Evolutionary conservation across 2,329 filamentous ascomycete species (phyloP).

Genomic region (Aspergillus sp.): DNA sequence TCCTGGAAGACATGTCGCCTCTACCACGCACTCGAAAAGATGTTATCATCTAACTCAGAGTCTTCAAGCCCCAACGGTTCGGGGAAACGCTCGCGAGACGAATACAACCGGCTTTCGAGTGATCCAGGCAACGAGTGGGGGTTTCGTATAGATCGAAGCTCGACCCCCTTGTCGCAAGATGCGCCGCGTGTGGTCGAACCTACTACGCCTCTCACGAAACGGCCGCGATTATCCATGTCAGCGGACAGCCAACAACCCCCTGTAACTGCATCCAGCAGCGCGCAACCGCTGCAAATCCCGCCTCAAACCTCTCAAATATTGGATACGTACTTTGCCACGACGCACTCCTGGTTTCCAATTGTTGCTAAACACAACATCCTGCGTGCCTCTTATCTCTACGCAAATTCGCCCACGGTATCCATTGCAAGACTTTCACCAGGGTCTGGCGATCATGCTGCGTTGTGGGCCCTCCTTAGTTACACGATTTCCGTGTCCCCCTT

Average conservation of each 20-base stretch:
- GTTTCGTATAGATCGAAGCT: slow-evolving; percentile 36
- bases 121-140: slow-evolving; percentile 33
- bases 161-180: slow-evolving; percentile 32
- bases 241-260: slow-evolving; percentile 16
- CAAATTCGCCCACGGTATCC: slow-evolving; percentile 43
- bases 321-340: slow-evolving; percentile 62
- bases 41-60: slow-evolving; percentile 44
- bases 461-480: slow-evolving; percentile 52
- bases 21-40: slow-evolving; percentile 45
- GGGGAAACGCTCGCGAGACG: slow-evolving; percentile 42
- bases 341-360: slow-evolving; percentile 65
- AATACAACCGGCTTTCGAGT: slow-evolving; percentile 28
- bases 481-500: slow-evolving; percentile 40
- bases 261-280: slow-evolving; percentile 14
- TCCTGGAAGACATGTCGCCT: slow-evolving; percentile 50
- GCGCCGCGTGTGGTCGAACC: slow-evolving; percentile 39
- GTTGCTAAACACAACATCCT: slow-evolving; percentile 61
- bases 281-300: slow-evolving; percentile 47
- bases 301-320: slow-evolving; percentile 56
- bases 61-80: slow-evolving; percentile 23
- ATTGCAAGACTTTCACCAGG: slow-evolving; percentile 34
- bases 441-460: slow-evolving; percentile 47
- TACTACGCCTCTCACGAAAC: slow-evolving; percentile 31
- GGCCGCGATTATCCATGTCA: slow-evolving; percentile 30
- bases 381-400: slow-evolving; percentile 61